Evolutionary conservation across 345 rosid genomes (phyloP), one percentile per base, ranked within the genome.

Genomic region (Fremontodendron californicum): DNA sequence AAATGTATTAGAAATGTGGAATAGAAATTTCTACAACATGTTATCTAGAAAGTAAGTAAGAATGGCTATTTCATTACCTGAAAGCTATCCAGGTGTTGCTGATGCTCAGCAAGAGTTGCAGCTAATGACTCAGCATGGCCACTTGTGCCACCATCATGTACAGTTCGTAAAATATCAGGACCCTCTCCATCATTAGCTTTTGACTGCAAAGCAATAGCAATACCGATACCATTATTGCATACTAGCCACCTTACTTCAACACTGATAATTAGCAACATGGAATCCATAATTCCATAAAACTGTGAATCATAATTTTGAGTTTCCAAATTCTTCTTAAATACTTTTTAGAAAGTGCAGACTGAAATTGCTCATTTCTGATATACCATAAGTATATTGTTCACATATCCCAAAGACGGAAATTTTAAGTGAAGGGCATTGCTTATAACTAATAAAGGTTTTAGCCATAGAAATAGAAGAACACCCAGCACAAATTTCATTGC

Each of bases 101-200:
- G 95, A 88, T 96, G 99, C 82, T 96, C 98, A 64, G 90, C 75
- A 65, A 93, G 91, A 71, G 99, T 93, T 61, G 93, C 90, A 78
- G 97, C 93, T 80, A 96, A 87, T 73, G 97, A 92, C 80, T 92
- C 98, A 39, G 93, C 87, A 87, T 96, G 99, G 74, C 97, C 93
- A 89, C 90, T 89, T 49, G 88, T 80, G 80, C 89, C 87, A 60
- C 95, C 93, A 84, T 90, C 95, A 68, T 86, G 86, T 25, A 86
- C 82, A 81, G 89, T 87, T 75, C 90, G 90, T 85, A 96, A 82
- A 73, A 96, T 89, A 85, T 96, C 98, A 83, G 98, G 99, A 81
- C 99, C 99, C 77, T 92, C 92, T 83, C 99, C 99, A 39, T 92
- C 95, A 81, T 96, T 96, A 79, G 98, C 90, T 90, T 96, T 96